Percentiles rank a stretch among this genome's conserved stretches.
phyloP scores from a whole-genome alignment of 2,329 filamentous ascomycete species.

The Coleophoma cylindrospora region DNA sequence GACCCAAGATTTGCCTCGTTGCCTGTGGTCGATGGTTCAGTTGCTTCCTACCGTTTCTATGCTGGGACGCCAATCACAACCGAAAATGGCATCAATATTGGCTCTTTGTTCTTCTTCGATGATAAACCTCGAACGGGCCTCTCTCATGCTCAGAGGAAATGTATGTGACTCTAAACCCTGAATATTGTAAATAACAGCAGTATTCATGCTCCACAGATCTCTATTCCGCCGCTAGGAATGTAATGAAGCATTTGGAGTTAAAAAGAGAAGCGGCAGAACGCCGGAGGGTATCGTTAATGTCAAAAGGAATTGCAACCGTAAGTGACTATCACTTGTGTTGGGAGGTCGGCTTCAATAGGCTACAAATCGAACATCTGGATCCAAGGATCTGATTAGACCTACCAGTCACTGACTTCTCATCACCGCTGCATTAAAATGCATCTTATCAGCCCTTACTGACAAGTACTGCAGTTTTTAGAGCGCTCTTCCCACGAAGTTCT shows the following conservation, averaged over 20 bases:
- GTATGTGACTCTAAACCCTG: conserved; percentile 5
- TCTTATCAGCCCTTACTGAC: too few species aligned
- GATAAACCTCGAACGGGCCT: conserved; percentile 45
- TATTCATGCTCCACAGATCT: conserved; percentile 7
- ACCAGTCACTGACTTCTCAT: too few species aligned
- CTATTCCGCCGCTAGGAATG: conserved; percentile 14
- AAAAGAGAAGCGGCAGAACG: conserved; percentile 21
- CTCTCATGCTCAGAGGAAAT: conserved; percentile 31
- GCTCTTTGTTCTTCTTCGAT: conserved; percentile 21
- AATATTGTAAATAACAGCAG: neutral
- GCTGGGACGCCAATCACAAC: conserved; percentile 21
- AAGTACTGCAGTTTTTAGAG: too few species aligned
- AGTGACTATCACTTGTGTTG: too few species aligned
- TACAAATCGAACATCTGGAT: too few species aligned
- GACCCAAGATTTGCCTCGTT: conserved; percentile 15
- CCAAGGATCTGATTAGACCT: too few species aligned
- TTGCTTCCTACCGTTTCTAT: conserved; percentile 19
- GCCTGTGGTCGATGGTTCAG: conserved; percentile 15
- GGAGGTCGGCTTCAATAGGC: too few species aligned
- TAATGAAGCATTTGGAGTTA: conserved; percentile 20
- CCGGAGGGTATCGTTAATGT: conserved; percentile 16
- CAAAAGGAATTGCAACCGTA: conserved; percentile 14
- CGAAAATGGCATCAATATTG: conserved; percentile 18
- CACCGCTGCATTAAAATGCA: too few species aligned
- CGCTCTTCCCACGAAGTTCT: too few species aligned